Conservation (phyloP, 805 yeast species). For the Tetrapisispora namnaoensis region DNA sequence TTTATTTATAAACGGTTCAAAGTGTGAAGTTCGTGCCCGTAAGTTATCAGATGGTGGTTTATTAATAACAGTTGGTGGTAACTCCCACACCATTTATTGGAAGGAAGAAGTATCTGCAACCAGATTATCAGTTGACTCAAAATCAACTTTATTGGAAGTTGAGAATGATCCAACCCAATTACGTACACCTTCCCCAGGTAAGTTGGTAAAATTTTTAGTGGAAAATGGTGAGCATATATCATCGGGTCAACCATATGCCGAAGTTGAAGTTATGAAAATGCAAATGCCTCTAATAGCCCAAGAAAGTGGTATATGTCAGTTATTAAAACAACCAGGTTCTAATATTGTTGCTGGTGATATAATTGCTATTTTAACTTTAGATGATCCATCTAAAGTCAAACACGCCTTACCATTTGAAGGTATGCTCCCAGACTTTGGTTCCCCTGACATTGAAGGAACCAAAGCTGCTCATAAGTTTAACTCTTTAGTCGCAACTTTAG, state of each 20-base stretch:
- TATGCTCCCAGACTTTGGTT: constrained; percentile 80
- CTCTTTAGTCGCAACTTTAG: constrained; percentile 47
- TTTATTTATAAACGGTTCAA: constrained; percentile 86
- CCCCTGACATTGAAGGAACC: constrained; percentile 72
- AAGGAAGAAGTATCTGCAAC: constrained; percentile 95
- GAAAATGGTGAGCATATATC: constrained; percentile 90
- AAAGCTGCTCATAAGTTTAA: constrained; percentile 73
- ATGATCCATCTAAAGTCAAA: constrained; percentile 94
- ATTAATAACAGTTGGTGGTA: constrained; percentile 79
- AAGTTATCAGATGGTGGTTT: constrained; percentile 93
- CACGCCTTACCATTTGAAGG: constrained; percentile 95
- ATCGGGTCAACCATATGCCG: constrained; percentile 93
- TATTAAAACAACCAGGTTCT: constrained; percentile 97
- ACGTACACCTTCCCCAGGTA: constrained; percentile 98
- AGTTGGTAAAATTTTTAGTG: constrained; percentile 83
- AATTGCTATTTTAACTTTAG: constrained; percentile 85
- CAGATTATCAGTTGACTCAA: constrained; percentile 87
- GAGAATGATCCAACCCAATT: constrained; percentile 98
- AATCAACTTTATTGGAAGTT: constrained; percentile 85
- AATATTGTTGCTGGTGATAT: constrained; percentile 95
- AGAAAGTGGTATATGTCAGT: constrained; percentile 87
- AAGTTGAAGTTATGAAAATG: constrained; percentile 99
- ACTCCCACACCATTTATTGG: constrained; percentile 93
- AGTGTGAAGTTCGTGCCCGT: constrained; percentile 77
- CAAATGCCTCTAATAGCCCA: constrained; percentile 93